Evolutionary conservation across 768 basidiomycete species (phyloP).

Genomic region (Amanita polypyramis): DNA sequence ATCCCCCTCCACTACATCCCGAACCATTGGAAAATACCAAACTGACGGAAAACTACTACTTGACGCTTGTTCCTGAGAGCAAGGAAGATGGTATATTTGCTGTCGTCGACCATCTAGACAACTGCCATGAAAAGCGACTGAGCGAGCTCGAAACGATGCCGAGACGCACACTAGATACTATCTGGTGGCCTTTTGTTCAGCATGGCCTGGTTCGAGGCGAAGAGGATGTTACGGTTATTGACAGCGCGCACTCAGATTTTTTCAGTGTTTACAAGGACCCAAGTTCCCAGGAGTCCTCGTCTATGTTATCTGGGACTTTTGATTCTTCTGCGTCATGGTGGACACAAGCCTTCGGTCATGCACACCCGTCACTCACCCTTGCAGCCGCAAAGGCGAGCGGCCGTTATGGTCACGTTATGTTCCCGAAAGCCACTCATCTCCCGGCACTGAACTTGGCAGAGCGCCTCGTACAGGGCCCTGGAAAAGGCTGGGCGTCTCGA

Average conservation of each 20-base stretch:
- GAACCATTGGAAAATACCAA: slow-evolving; percentile 34
- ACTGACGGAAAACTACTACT: slow-evolving; percentile 67
- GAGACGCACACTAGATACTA: slow-evolving; percentile 55
- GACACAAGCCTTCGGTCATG: slow-evolving; percentile 90
- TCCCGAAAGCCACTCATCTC: slow-evolving; percentile 77
- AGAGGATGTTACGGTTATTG: slow-evolving; percentile 78
- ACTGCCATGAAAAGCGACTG: slow-evolving; percentile 55
- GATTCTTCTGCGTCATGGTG: slow-evolving; percentile 98
- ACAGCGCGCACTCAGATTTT: slow-evolving; percentile 81
- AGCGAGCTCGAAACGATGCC: slow-evolving; percentile 71
- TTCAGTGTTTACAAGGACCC: slow-evolving; percentile 53
- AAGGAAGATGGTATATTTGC: slow-evolving; percentile 29
- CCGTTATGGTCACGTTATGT: slow-evolving; percentile 95
- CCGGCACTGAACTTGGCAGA: slow-evolving; percentile 85
- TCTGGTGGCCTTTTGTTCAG: slow-evolving; percentile 99
- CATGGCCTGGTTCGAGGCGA: slow-evolving; percentile 62
- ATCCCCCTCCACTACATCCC: slow-evolving; percentile 44
- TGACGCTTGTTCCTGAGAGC: slow-evolving; percentile 27
- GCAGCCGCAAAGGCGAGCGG: slow-evolving; percentile 88
- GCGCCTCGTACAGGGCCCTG: slow-evolving; percentile 69
- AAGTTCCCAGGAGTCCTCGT: slow-evolving; percentile 6
- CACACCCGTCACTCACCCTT: slow-evolving; percentile 60
- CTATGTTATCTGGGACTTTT: slow-evolving; percentile 45
- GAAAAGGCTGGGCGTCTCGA: slow-evolving; percentile 82
- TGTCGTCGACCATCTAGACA: slow-evolving; percentile 49